Evolutionary conservation across 768 basidiomycete genomes (phyloP), one percentile per base, ranked within the genome.

Genomic region (Phanerochaete sordida): DNA sequence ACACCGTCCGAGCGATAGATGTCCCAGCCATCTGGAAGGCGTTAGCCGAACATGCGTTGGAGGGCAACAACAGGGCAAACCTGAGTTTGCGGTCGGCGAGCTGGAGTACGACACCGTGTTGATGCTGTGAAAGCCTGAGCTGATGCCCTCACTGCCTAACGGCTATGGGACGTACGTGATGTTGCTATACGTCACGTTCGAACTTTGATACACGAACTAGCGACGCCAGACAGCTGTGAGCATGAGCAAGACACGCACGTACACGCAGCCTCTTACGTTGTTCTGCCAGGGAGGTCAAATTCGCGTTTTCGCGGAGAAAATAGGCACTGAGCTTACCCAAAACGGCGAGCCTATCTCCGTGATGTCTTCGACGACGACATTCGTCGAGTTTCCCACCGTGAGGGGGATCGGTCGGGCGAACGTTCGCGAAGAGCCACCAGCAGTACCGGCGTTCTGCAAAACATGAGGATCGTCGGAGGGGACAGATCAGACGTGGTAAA

Each of bases 391-490:
- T 23, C 74, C 77, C 16, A 82, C 69, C 21, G 76, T 77, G 21
- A 81, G 69, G 8, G 78, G 77, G 44, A 80, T 66, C 1, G 79
- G 79, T 23, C 80, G 72, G 1, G 77, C 77, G 64, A 80, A 79
- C 3, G 71, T 67, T 6, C 66, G 70, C 21, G 78, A 79, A 30
- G 76, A 78, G 44, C 77, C 78, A 1, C 76, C 77, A 0, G 76
- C 77, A 0, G 73, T 76, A 33, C 76, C 78, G 21, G 72, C 58
- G 59, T 71, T 72, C 74, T 74, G 39, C 8, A 43, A n/a, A 31
- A 46, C 24, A 21, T 33, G 45, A 58, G 6, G 5, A 27, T n/a
- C 28, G 27, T 27, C 7, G 15, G 15, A 39, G 37, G 8, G 28
- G 30, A 30, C 35, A 4, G 58, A 31, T 43, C 26, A 46, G 15